Evolutionary conservation across 108 stramenopile species (phyloP).

Genomic region (Mediolabrus comicus): DNA sequence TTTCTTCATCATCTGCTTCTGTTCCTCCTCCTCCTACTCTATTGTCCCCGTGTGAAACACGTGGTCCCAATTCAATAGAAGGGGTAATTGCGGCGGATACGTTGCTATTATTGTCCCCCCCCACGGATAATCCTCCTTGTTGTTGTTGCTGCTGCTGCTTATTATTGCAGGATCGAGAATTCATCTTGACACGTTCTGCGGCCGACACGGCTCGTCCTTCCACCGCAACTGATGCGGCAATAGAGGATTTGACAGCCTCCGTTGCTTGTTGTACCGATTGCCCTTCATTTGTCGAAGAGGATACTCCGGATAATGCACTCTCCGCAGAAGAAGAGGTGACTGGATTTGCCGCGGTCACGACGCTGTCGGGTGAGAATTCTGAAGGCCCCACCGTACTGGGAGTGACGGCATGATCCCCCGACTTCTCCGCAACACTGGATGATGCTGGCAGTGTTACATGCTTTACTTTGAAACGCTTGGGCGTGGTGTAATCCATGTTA

Average conservation of each 20-base stretch:
- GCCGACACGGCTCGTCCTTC: not conserved
- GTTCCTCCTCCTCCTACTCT: not conserved
- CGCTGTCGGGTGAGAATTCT: not conserved
- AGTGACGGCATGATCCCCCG: constrained; percentile 5
- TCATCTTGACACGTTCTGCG: not conserved
- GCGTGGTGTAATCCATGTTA: constrained; percentile 23
- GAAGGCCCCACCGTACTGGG: constrained; percentile 20
- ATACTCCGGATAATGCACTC: not conserved
- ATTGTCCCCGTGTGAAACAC: not conserved
- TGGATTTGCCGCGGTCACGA: not conserved
- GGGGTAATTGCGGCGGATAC: not conserved
- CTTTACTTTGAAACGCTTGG: constrained; percentile 5
- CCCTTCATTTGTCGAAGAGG: constrained; percentile 1
- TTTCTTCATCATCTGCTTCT: not conserved
- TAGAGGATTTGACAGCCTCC: not conserved
- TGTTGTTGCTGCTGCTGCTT: not conserved
- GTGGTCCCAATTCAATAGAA: not conserved
- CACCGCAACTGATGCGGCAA: not conserved
- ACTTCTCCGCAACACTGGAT: not conserved
- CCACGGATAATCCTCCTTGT: not conserved
- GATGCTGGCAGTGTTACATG: not conserved
- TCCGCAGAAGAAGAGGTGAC: not conserved
- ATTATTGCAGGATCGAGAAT: not conserved
- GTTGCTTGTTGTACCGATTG: not conserved
- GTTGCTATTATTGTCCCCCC: not conserved